Evolutionary conservation across 768 basidiomycete species (phyloP).

Genomic region (Boletus pseudopeckii): DNA sequence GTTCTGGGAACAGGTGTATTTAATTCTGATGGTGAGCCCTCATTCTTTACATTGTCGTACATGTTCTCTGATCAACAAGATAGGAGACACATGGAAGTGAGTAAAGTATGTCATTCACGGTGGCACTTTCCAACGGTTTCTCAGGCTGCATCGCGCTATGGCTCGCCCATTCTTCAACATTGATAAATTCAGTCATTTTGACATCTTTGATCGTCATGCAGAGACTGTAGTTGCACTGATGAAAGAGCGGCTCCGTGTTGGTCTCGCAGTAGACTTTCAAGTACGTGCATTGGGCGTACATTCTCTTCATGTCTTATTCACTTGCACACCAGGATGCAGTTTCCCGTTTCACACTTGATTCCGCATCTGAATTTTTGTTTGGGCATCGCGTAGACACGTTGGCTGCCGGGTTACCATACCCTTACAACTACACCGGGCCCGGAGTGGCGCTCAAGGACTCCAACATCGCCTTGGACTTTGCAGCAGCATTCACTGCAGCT

Average conservation of each 20-base stretch:
- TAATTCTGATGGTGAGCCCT: constrained; percentile 45
- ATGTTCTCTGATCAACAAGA: constrained; percentile 1
- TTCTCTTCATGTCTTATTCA: background rate
- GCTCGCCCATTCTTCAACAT: constrained; percentile 68
- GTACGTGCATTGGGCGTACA: constrained; percentile 26
- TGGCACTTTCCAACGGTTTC: background rate
- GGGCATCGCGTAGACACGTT: constrained; percentile 42
- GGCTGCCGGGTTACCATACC: constrained; percentile 35
- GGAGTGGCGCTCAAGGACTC: constrained; percentile 5
- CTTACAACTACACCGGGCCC: constrained; percentile 24
- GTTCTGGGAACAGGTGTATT: constrained; percentile 54
- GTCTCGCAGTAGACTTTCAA: constrained; percentile 59
- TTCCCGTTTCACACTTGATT: constrained; percentile 48
- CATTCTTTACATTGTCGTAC: background rate
- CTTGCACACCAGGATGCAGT: constrained; percentile 36
- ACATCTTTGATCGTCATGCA: constrained; percentile 56
- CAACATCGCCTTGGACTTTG: constrained; percentile 27
- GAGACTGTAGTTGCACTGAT: constrained; percentile 43
- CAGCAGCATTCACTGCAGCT: constrained; percentile 33
- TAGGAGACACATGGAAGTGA: constrained; percentile 70
- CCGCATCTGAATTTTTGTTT: constrained; percentile 54
- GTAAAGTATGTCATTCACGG: constrained; percentile 3
- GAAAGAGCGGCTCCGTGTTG: constrained; percentile 41
- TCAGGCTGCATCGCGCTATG: constrained; percentile 61
- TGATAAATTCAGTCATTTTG: constrained; percentile 59